Base-by-base conservation (phyloP, 2,329 filamentous ascomycete genomes). In the Stagonosporopsis rhizophila region DNA sequence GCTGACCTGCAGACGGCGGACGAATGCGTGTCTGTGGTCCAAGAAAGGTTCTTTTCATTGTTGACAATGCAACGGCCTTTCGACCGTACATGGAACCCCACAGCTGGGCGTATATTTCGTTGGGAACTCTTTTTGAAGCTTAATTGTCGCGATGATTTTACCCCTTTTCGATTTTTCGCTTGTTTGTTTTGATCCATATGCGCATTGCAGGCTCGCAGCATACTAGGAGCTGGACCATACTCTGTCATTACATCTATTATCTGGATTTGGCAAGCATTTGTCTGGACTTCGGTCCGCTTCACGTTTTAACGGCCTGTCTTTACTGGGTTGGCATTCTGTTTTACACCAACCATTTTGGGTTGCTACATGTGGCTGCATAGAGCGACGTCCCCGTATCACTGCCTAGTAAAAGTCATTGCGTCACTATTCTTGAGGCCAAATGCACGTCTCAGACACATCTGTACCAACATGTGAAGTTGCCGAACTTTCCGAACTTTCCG, bases 211-310 rank as follows among this genome's bases (percentile, higher is more conserved):
- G 61, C 56, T 61, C 61, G 52, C 61, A 56, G 62, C 58, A 67
- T 60, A 54, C 47, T 60, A 40, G 58, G 62, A 67, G 66, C 64
- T 59, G 58, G 55, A 58, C 62, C 61, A 62, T 60, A 65, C 67
- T 56, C 72, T 71, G 70, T 75, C 69, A 56, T 65, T 73, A 74
- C 69, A 66, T 67, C 58, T 58, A 56, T 44, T 58, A 44, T 56
- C 50, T 52, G 44, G 55, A 51, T 57, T 63, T 56, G 60, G 56
- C 40, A 64, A 58, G 62, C 63, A 67, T 71, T 54, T 65, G 59
- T 53, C 64, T 32, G 51, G 60, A 65, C 42, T 44, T 58, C 58
- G 40, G 50, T 58, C 52, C 52, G 28, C 54, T 59, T 51, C 52
- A 56, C 35, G 63, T 64, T 52, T n/a, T 50, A 49, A 58, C 49